These are phyloP conservation scores for Thinopyrum elongatum DNA, from an alignment of 176 grass and related monocot species.

Conservation along the genomic window DNA sequence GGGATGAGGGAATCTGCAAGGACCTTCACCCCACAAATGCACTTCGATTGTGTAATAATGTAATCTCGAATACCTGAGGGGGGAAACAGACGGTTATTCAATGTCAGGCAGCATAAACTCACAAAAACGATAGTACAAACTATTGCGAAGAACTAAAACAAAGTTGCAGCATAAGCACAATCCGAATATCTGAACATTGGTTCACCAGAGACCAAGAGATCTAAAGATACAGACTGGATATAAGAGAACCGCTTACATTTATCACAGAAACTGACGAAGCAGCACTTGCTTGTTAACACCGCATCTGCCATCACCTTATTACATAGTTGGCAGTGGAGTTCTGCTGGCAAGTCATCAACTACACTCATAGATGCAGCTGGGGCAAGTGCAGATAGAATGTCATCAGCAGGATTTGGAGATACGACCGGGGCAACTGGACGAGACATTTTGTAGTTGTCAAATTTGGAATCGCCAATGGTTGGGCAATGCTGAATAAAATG, in stretches of 20 bases:
- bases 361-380: conserved; percentile 26
- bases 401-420: conserved; percentile 31
- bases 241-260: conserved; percentile 57
- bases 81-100: neutral
- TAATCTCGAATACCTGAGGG: conserved; percentile 59
- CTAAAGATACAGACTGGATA: conserved; percentile 14
- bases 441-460: conserved; percentile 39
- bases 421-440: conserved; percentile 33
- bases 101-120: neutral
- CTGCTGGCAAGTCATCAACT: conserved; percentile 50
- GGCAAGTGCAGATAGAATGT: conserved; percentile 37
- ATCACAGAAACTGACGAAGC: conserved; percentile 72
- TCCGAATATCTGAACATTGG: neutral
- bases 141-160: conserved; percentile 1
- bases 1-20: conserved; percentile 68
- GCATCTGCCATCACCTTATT: conserved; percentile 61
- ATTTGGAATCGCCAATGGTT: conserved; percentile 50
- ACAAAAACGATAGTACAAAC: neutral
- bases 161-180: conserved; percentile 6
- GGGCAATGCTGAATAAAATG: conserved; percentile 78
- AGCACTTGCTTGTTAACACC: conserved; percentile 61
- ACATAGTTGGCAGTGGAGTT: conserved; percentile 57
- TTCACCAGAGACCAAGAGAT: neutral
- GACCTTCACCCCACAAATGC: conserved; percentile 53
- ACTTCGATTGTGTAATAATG: conserved; percentile 45